Evolutionary conservation across 345 rosid species (phyloP).

Genomic region (Aquilaria sinensis): DNA sequence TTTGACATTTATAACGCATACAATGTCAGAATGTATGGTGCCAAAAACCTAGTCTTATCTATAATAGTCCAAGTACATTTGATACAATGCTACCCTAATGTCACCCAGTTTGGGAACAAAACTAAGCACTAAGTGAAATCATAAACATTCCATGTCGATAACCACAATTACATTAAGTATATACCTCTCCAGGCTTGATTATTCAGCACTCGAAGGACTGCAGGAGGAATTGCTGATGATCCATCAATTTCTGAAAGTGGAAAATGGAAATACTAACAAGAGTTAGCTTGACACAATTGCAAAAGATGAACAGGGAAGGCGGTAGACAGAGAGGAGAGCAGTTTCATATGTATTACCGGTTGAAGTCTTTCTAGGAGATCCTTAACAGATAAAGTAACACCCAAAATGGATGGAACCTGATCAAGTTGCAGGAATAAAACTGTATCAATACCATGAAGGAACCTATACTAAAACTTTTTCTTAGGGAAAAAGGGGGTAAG

Average conservation of each 20-base stretch:
- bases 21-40: too few relatives aligned
- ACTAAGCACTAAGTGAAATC: too few relatives aligned
- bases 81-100: too few relatives aligned
- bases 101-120: too few relatives aligned
- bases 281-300: constrained; percentile 2
- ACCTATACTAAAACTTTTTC: too few relatives aligned
- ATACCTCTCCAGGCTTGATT: constrained; percentile 77
- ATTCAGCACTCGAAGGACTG: constrained; percentile 70
- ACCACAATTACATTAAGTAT: constrained; percentile 5
- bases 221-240: constrained; percentile 72
- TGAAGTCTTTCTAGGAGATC: constrained; percentile 82
- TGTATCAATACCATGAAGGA: neutral
- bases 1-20: too few relatives aligned
- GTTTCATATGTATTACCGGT: constrained; percentile 38
- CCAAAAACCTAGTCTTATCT: too few relatives aligned
- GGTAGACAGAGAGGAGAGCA: neutral
- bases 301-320: neutral
- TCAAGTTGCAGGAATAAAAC: constrained; percentile 17
- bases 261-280: constrained; percentile 7
- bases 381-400: constrained; percentile 63
- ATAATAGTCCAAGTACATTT: too few relatives aligned
- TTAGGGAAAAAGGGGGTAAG: too few relatives aligned
- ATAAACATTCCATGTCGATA: too few relatives aligned
- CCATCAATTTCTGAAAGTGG: constrained; percentile 83
- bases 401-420: constrained; percentile 89